Evolutionary conservation across 352 stramenopile genomes (phyloP).

Genomic region (Halophytophthora polymorphica): DNA sequence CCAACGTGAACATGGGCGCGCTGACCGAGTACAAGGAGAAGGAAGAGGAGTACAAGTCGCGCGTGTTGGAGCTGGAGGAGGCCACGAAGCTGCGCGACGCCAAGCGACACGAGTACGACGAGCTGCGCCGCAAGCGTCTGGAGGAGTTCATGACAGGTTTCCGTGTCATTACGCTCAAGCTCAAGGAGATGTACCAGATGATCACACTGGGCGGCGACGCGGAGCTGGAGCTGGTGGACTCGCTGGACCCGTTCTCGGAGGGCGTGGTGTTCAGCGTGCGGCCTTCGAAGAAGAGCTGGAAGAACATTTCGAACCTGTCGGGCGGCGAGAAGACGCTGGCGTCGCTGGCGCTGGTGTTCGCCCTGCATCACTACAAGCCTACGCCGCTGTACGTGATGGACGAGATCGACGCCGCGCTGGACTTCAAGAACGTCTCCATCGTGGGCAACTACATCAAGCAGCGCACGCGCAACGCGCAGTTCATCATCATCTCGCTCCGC

Average conservation of each 20-base stretch:
- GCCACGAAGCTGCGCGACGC: slow-evolving; percentile 91
- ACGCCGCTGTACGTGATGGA: slow-evolving; percentile 99
- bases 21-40: slow-evolving; percentile 93
- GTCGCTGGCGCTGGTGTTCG: slow-evolving; percentile 99
- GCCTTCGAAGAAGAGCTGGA: slow-evolving; percentile 99
- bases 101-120: slow-evolving; percentile 94
- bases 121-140: slow-evolving; percentile 94
- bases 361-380: slow-evolving; percentile 99
- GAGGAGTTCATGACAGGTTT: slow-evolving; percentile 99
- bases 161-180: slow-evolving; percentile 97
- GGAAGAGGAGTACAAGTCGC: slow-evolving; percentile 93
- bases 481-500: slow-evolving; percentile 99
- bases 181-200: slow-evolving; percentile 99
- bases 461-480: slow-evolving; percentile 98
- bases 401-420: slow-evolving; percentile 91
- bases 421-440: slow-evolving; percentile 99
- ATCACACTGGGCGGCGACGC: slow-evolving; percentile 96
- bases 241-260: slow-evolving; percentile 98
- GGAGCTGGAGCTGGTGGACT: slow-evolving; percentile 99
- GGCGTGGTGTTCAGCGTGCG: slow-evolving; percentile 99
- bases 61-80: slow-evolving; percentile 93
- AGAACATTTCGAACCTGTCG: slow-evolving; percentile 99
- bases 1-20: slow-evolving; percentile 94
- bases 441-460: slow-evolving; percentile 99
- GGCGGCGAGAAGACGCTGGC: slow-evolving; percentile 99